phyloP scores from a whole-genome alignment of 106 monocot genomes.

The Platanthera guangdongensis region DNA sequence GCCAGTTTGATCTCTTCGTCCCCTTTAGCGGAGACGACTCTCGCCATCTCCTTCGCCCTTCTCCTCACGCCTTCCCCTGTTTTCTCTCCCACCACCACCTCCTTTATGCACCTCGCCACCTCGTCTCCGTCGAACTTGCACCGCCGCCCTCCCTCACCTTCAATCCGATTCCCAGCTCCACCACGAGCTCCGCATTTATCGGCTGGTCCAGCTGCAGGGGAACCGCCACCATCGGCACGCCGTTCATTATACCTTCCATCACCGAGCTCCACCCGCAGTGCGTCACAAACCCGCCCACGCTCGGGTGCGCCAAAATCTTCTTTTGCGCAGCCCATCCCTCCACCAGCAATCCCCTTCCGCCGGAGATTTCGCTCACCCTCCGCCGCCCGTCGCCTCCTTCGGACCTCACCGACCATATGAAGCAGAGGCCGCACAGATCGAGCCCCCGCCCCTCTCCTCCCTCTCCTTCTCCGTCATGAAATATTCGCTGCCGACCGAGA shows the following conservation, averaged over 20 bases:
- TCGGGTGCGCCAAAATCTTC: conserved; percentile 34
- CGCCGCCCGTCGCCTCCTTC: neutral
- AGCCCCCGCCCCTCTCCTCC: conserved; percentile 38
- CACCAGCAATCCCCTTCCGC: conserved; percentile 27
- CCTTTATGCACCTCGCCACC: conserved; percentile 21
- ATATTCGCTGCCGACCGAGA: conserved; percentile 68
- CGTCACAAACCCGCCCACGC: conserved; percentile 40
- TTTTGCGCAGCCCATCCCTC: conserved; percentile 66
- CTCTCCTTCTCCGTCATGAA: conserved; percentile 55
- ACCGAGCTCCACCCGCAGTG: conserved; percentile 68
- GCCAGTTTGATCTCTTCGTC: conserved; percentile 13
- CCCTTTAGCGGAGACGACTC: conserved; percentile 11
- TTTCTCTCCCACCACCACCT: conserved; percentile 13
- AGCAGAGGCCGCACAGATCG: conserved; percentile 35
- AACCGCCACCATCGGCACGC: conserved; percentile 37
- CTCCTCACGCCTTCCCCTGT: conserved; percentile 17
- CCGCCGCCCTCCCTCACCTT: conserved; percentile 15
- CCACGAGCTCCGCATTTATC: conserved; percentile 32
- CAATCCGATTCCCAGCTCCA: conserved; percentile 36
- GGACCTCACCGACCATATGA: conserved; percentile 57
- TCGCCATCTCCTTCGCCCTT: conserved; percentile 28
- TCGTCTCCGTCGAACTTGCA: conserved; percentile 24
- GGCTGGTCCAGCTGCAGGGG: conserved; percentile 65
- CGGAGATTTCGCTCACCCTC: conserved; percentile 15
- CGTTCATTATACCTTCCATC: conserved; percentile 38